Conservation (phyloP, 2,329 filamentous ascomycete genomes). For the Bipolaris cookei region DNA sequence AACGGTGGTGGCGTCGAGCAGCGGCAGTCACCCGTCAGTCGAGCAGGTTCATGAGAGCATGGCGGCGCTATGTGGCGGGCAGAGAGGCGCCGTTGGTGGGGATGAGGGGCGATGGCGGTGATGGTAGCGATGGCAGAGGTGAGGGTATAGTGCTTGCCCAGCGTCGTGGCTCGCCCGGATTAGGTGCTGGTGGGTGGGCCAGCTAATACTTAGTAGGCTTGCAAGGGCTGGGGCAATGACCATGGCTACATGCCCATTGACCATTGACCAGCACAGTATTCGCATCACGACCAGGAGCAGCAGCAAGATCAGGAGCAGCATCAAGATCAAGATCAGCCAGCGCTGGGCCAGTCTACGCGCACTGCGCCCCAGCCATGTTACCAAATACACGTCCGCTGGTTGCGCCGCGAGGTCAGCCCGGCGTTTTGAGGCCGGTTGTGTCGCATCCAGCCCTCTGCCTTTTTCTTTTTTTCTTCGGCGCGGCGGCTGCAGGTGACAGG, state of each 20-base stretch:
- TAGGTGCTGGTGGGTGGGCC: slow-evolving; percentile 2
- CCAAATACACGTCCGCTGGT: neutral
- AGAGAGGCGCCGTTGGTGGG: slow-evolving; percentile 13
- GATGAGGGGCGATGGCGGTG: neutral
- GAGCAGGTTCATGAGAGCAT: slow-evolving; percentile 12
- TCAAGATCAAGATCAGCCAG: neutral
- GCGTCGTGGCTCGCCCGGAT: slow-evolving; percentile 9
- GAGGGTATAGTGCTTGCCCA: slow-evolving; percentile 1
- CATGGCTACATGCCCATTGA: too few relatives aligned
- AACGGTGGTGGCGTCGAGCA: slow-evolving; percentile 10
- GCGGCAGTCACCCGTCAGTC: slow-evolving; percentile 28
- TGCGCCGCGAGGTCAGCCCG: neutral
- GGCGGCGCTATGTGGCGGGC: slow-evolving; percentile 18
- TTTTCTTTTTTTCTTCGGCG: neutral
- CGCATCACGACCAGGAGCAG: too few relatives aligned
- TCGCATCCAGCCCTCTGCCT: neutral
- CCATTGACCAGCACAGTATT: too few relatives aligned
- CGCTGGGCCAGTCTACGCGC: neutral
- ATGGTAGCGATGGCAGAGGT: slow-evolving; percentile 1
- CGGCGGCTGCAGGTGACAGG: neutral
- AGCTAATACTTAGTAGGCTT: neutral
- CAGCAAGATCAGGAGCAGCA: too few relatives aligned
- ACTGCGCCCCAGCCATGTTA: neutral
- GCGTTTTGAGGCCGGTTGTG: neutral
- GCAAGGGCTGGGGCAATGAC: neutral